A percentile compares a stretch with the other conserved stretches of the same genome.
These are phyloP conservation scores for Silene conica DNA, from an alignment of 148 eudicot genomes.

Conservation along the genomic window DNA sequence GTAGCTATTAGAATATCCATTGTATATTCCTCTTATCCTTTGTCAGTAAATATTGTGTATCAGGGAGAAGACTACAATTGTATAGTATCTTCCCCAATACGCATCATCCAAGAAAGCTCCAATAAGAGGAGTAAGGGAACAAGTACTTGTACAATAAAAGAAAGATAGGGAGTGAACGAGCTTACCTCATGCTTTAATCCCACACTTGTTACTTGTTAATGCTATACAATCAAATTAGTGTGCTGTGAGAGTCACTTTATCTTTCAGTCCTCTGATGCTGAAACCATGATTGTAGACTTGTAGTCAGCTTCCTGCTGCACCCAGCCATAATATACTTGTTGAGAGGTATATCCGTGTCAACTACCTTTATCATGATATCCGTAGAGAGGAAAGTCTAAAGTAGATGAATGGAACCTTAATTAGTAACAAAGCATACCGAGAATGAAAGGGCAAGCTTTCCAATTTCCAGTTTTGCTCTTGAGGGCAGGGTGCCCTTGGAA, in stretches of 20 bases:
- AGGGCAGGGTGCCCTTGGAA: conserved; percentile 61
- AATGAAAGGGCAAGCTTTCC: conserved; percentile 85
- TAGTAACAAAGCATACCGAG: conserved; percentile 39
- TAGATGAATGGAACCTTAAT: neutral
- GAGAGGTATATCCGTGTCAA: too few species aligned
- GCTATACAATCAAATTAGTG: neutral
- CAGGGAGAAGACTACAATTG: conserved; percentile 68
- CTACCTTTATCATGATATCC: neutral
- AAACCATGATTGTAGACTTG: neutral
- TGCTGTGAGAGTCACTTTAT: neutral
- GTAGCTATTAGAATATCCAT: too few species aligned
- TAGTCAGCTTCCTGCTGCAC: conserved; percentile 24
- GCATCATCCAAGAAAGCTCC: conserved; percentile 79
- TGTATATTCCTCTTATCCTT: too few species aligned
- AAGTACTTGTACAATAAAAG: conserved; percentile 82
- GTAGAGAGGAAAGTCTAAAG: neutral
- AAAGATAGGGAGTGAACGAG: too few species aligned
- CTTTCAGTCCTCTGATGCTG: neutral
- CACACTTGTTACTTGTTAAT: neutral
- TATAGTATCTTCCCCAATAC: conserved; percentile 83
- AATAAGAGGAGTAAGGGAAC: conserved; percentile 67
- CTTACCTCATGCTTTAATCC: neutral
- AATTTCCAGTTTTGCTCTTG: conserved; percentile 71
- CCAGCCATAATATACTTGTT: neutral
- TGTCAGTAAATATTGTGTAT: too few species aligned